Conservation (phyloP, 495 filamentous ascomycete genomes). For the Staphylotrichum tortipilum region DNA sequence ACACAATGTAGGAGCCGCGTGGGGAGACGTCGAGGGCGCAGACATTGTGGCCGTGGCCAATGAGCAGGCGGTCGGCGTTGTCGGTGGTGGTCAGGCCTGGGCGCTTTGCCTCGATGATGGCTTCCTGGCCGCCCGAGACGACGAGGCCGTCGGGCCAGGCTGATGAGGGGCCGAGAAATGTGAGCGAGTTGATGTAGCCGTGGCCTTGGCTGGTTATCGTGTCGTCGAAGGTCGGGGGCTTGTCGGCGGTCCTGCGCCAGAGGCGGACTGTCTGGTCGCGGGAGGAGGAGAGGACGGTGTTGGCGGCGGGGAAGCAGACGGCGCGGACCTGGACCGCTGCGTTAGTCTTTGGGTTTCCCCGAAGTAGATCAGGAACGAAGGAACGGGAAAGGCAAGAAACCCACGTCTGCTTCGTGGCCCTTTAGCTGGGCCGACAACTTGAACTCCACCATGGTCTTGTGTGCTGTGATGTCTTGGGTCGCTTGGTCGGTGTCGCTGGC, state of each 20-base stretch:
- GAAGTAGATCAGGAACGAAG: too few relatives aligned
- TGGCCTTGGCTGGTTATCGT: conserved; percentile 66
- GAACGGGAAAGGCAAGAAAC: too few relatives aligned
- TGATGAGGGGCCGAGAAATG: conserved; percentile 63
- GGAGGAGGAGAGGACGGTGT: conserved; percentile 72
- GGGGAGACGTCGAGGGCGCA: conserved; percentile 74
- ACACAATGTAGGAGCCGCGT: conserved; percentile 65
- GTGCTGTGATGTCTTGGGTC: not conserved
- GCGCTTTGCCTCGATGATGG: conserved; percentile 83
- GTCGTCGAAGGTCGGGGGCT: conserved; percentile 64
- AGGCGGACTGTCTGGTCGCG: conserved; percentile 83
- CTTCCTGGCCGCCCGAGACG: conserved; percentile 78
- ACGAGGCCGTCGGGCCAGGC: conserved; percentile 72
- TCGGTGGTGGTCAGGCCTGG: conserved; percentile 51
- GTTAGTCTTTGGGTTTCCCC: conserved; percentile 10
- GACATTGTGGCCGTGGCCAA: conserved; percentile 81
- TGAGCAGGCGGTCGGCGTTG: conserved; percentile 73
- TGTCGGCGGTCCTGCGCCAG: conserved; percentile 57
- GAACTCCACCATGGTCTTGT: conserved; percentile 45
- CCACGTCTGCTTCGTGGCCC: conserved; percentile 78
- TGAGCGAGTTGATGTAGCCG: conserved; percentile 75
- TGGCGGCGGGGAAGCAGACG: conserved; percentile 68
- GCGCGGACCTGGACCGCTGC: conserved; percentile 62
- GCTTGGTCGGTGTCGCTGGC: too few relatives aligned
- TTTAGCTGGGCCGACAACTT: conserved; percentile 75